These are phyloP conservation scores for Lachancea sp. DNA, from an alignment of 805 yeast species.

Conservation along the genomic window DNA sequence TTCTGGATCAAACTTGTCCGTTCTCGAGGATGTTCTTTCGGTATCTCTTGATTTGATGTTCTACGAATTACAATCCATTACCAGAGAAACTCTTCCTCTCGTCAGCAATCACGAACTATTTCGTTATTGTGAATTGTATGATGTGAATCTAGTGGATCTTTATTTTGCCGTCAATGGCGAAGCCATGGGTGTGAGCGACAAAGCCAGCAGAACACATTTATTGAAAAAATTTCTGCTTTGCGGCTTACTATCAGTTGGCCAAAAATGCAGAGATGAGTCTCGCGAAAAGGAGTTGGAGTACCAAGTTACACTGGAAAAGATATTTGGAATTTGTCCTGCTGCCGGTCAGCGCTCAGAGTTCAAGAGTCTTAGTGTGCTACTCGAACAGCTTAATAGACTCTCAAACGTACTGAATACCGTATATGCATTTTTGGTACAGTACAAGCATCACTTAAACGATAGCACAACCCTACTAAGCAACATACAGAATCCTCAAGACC, in stretches of 20 bases:
- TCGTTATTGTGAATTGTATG: constrained; percentile 41
- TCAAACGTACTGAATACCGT: background rate
- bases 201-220: constrained; percentile 32
- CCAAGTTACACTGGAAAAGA: constrained; percentile 7
- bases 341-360: constrained; percentile 12
- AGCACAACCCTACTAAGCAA: background rate
- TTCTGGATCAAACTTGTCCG: constrained; percentile 9
- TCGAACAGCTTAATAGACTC: constrained; percentile 15
- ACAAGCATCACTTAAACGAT: background rate
- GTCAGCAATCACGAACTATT: constrained; percentile 33
- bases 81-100: constrained; percentile 25
- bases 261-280: constrained; percentile 13
- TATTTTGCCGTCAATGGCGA: constrained; percentile 19
- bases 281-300: constrained; percentile 8
- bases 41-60: constrained; percentile 28
- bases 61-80: constrained; percentile 23
- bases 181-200: constrained; percentile 24
- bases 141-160: constrained; percentile 29
- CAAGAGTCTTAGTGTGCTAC: constrained; percentile 12
- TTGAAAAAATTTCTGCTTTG: constrained; percentile 41
- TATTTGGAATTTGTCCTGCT: constrained; percentile 13
- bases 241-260: constrained; percentile 34
- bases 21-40: constrained; percentile 30
- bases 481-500: background rate
- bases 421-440: background rate